Conservation (phyloP, 805 yeast species). For the Candida tibetensis region DNA sequence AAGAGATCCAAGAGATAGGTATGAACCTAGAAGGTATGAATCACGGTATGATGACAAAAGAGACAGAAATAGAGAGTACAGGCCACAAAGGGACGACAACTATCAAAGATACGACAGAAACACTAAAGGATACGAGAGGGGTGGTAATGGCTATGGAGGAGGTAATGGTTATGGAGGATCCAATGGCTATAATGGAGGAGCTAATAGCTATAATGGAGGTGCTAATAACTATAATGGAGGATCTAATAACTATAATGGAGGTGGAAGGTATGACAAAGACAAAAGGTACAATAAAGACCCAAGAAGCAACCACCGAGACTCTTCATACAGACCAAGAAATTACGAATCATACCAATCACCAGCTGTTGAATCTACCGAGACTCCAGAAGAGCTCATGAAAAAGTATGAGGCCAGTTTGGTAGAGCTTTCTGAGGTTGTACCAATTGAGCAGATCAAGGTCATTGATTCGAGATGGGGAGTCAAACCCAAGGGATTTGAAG, state of each 20-base stretch:
- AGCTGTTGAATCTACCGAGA: constrained; percentile 14
- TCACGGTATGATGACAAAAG: not conserved
- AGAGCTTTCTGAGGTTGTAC: constrained; percentile 37
- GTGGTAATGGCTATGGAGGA: not conserved
- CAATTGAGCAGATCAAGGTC: constrained; percentile 52
- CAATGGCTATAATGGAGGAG: not conserved
- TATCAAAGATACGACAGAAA: constrained; percentile 11
- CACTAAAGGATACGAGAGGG: constrained; percentile 10
- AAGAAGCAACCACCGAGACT: constrained; percentile 4
- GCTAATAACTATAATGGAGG: not conserved
- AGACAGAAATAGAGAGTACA: not conserved
- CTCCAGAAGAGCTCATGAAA: constrained; percentile 20
- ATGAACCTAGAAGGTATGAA: not conserved
- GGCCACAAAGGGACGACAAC: constrained; percentile 1
- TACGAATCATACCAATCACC: not conserved
- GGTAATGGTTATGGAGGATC: not conserved
- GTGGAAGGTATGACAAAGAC: not conserved
- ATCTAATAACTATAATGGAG: not conserved
- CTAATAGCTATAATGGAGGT: not conserved
- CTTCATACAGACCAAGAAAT: not conserved
- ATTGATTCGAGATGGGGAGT: constrained; percentile 65
- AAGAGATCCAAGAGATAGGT: constrained; percentile 3
- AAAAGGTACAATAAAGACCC: not conserved
- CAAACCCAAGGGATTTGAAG: constrained; percentile 69
- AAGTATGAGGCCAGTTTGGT: constrained; percentile 24